Evolutionary conservation across 768 basidiomycete species (phyloP), one percentile per base, ranked within the genome.

Genomic region (Dioszegia aurantiaca): DNA sequence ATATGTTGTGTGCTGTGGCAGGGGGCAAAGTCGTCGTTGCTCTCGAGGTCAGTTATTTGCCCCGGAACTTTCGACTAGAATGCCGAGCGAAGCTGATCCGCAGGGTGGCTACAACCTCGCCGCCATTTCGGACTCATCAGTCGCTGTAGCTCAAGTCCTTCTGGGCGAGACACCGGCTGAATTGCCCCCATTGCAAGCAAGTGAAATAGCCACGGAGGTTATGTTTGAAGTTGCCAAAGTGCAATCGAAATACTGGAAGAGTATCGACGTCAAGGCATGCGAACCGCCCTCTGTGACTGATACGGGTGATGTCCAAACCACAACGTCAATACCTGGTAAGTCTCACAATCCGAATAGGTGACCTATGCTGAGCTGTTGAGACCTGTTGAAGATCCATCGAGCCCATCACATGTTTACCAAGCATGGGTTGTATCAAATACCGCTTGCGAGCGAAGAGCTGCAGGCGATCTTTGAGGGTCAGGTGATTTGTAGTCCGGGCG

Each of bases 71-170:
- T 27, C 33, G 27, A 33, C 36, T 30, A 55, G 8, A 10, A n/a
- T 19, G 19, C 23, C 19, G 31, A 56, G 11, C 27, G 39, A 19
- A 49, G 51, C 48, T 51, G 31, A 51, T 27, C 5, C 23, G 17
- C 62, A 98, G 93, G 95, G 95, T 10, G 95, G 95, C 1, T 99
- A 99, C 77, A 91, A 92, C 67, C 82, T 97, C 26, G 83, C 89
- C 16, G 87, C 95, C 1, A 89, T 93, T 63, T 87, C 92, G 19
- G 81, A 80, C 16, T 97, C 92, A 21, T 88, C 91, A 0, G 75
- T 92, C 33, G 93, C 91, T 1, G 94, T 97, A 28, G 84, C 88
- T 5, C 81, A 83, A 58, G 82, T 90, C n/a, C 78, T 98, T n/a
- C 82, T 97, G 8, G 95, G 95, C 2, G 88, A 92, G 63, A 81